These are phyloP conservation scores for Fremontodendron californicum DNA, from an alignment of 345 rosid genomes.

Conservation along the genomic window DNA sequence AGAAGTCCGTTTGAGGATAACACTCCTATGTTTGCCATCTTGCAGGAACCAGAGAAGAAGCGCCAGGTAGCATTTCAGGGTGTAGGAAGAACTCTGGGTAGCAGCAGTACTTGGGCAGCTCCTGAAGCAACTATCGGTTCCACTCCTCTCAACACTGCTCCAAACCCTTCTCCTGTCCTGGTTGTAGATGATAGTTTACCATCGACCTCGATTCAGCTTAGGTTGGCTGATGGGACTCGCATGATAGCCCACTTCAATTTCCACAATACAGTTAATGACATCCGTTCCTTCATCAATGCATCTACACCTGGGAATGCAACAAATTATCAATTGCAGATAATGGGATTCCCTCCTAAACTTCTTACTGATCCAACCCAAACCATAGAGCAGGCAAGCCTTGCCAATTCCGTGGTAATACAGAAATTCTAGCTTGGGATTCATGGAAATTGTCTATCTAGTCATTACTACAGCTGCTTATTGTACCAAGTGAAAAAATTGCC, in stretches of 20 bases:
- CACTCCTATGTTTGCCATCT: background rate
- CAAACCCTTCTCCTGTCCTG: conserved; percentile 17
- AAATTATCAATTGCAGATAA: conserved; percentile 70
- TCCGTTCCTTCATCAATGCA: conserved; percentile 29
- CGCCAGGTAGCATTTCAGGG: conserved; percentile 1
- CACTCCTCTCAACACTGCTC: background rate
- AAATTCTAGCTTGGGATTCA: conserved; percentile 45
- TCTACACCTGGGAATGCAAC: conserved; percentile 57
- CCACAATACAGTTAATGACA: conserved; percentile 61
- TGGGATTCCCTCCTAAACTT: conserved; percentile 96
- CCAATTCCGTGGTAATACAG: conserved; percentile 83
- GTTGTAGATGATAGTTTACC: conserved; percentile 67
- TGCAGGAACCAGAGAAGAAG: conserved; percentile 77
- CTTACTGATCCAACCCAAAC: conserved; percentile 27
- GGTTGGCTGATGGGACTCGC: conserved; percentile 85
- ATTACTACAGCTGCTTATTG: conserved; percentile 6
- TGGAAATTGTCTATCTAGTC: background rate
- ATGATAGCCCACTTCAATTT: conserved; percentile 61
- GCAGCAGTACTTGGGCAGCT: background rate
- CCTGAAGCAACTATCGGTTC: background rate
- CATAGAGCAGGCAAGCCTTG: conserved; percentile 73
- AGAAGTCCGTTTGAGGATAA: background rate
- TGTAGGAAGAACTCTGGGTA: background rate
- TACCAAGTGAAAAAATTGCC: background rate
- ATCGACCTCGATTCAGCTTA: conserved; percentile 76